A percentile compares a stretch with the other conserved stretches of the same genome.
phyloP scores from a whole-genome alignment of 768 basidiomycete species.

The Strobilomyces confusus region DNA sequence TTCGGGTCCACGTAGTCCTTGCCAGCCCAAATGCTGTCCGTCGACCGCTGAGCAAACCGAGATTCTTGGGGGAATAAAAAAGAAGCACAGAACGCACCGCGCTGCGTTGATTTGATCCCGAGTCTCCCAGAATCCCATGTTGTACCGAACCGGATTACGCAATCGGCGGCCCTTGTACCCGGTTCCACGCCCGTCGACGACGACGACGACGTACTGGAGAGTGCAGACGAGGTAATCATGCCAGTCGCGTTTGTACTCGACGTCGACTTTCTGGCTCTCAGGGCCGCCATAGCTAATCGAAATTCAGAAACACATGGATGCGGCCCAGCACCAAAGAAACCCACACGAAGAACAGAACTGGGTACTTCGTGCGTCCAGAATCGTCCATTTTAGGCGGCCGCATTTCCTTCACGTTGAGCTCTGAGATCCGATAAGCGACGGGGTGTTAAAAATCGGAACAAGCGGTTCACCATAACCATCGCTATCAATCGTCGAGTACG shows the following conservation, averaged over 20 bases:
- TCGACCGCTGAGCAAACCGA: background rate
- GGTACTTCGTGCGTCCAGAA: constrained; percentile 93
- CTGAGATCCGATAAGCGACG: constrained; percentile 38
- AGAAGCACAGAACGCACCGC: constrained; percentile 44
- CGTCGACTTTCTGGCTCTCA: constrained; percentile 70
- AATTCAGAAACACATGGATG: constrained; percentile 5
- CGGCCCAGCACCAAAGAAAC: background rate
- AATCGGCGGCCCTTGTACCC: constrained; percentile 68
- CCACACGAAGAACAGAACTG: constrained; percentile 87
- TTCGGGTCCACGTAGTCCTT: constrained; percentile 85
- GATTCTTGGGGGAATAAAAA: background rate
- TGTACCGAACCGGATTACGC: constrained; percentile 83
- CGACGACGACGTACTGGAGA: too few species aligned
- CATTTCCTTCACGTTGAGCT: constrained; percentile 87
- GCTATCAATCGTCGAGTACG: constrained; percentile 66
- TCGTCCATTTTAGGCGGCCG: constrained; percentile 92
- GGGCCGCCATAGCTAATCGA: constrained; percentile 85
- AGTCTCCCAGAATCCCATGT: constrained; percentile 88
- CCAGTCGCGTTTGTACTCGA: constrained; percentile 20
- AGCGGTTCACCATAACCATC: constrained; percentile 68
- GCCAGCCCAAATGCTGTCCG: constrained; percentile 68
- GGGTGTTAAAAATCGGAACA: constrained; percentile 13
- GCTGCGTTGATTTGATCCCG: constrained; percentile 88
- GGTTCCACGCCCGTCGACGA: too few species aligned
- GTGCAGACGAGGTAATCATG: too few species aligned